Percentiles rank a stretch among this genome's conserved stretches.
phyloP scores from a whole-genome alignment of 352 stramenopile genomes.

The Phytopythium ostracodes region DNA sequence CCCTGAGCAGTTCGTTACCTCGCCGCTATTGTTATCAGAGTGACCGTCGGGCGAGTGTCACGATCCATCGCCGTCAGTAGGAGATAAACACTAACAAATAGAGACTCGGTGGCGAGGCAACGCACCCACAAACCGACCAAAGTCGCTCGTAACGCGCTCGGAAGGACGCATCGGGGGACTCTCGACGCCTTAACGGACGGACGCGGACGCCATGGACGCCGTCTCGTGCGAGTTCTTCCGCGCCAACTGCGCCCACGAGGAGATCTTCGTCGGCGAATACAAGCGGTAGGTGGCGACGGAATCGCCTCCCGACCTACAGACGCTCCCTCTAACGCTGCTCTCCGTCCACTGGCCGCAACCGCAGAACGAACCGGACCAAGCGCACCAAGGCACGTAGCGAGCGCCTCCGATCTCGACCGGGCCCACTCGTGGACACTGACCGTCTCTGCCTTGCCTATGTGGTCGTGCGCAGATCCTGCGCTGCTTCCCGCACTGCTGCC shows the following conservation, averaged over 20 bases:
- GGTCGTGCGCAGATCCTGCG: constrained; percentile 41
- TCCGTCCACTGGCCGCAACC: no score
- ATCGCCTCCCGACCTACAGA: not conserved
- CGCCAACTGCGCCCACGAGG: constrained; percentile 28
- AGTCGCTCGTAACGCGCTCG: not conserved
- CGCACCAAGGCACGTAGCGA: constrained; percentile 27
- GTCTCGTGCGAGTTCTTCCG: constrained; percentile 43
- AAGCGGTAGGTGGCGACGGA: constrained; percentile 37
- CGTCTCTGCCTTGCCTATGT: not conserved
- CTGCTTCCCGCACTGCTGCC: constrained; percentile 73
- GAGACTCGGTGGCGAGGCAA: not conserved
- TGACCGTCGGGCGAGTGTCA: no score
- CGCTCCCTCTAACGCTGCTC: no score
- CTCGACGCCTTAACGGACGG: not conserved
- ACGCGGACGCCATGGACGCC: constrained; percentile 12
- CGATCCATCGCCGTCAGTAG: no score
- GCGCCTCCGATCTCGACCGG: not conserved
- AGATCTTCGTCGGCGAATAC: constrained; percentile 52
- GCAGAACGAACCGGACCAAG: constrained; percentile 47
- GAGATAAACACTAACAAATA: not conserved
- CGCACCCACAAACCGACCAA: not conserved
- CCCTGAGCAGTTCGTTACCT: no score
- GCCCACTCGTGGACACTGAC: no score
- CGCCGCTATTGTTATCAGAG: no score
- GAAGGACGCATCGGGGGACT: not conserved